Evolutionary conservation across 257 asterid species (phyloP).

Genomic region (Nicotiana sylvestris): DNA sequence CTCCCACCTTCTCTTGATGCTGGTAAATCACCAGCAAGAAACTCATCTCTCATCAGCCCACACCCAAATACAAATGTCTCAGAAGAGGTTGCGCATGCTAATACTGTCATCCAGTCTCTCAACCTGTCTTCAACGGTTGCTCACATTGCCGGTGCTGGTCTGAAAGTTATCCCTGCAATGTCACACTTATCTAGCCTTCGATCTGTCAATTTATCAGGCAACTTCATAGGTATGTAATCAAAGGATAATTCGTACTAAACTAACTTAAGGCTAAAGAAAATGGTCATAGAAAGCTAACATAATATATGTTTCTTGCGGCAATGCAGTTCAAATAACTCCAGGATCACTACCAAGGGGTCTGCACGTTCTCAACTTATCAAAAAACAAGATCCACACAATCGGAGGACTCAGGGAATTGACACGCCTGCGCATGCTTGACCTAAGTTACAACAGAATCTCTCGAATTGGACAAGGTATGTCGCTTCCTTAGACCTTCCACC

Average conservation of each 20-base stretch:
- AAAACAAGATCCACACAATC: slow-evolving; percentile 63
- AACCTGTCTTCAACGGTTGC: slow-evolving; percentile 71
- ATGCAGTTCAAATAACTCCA: slow-evolving; percentile 62
- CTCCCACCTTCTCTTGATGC: slow-evolving; percentile 36
- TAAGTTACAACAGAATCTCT: slow-evolving; percentile 75
- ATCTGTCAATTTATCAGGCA: slow-evolving; percentile 70
- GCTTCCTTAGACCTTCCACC: slow-evolving; percentile 1
- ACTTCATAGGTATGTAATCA: slow-evolving; percentile 51
- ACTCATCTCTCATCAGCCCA: slow-evolving; percentile 22
- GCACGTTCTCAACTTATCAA: slow-evolving; percentile 67
- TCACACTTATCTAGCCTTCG: slow-evolving; percentile 58
- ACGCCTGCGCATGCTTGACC: slow-evolving; percentile 68
- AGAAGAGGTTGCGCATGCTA: slow-evolving; percentile 63
- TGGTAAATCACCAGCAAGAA: slow-evolving; percentile 23
- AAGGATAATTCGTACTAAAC: background rate
- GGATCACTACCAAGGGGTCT: slow-evolving; percentile 86
- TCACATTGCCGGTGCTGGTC: slow-evolving; percentile 57
- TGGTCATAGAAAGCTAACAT: background rate
- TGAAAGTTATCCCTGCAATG: slow-evolving; percentile 58
- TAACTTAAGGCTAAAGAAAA: background rate
- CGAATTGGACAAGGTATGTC: slow-evolving; percentile 73
- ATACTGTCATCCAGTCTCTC: slow-evolving; percentile 54
- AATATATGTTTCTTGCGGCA: background rate
- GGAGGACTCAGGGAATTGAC: slow-evolving; percentile 82
- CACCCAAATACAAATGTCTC: slow-evolving; percentile 24